Evolutionary conservation across 768 basidiomycete genomes (phyloP).

Genomic region (Russula earlei): DNA sequence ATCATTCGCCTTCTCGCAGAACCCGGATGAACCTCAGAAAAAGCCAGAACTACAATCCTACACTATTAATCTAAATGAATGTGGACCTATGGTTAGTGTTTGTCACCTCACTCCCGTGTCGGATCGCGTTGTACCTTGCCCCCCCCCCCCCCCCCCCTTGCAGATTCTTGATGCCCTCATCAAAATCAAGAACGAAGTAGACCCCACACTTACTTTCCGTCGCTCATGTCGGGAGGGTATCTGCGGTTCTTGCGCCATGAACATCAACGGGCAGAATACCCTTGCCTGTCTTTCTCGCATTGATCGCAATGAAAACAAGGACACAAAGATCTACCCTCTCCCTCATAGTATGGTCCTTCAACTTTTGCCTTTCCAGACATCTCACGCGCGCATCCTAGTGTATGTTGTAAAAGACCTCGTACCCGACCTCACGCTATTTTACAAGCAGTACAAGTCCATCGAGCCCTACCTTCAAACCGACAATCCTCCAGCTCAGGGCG

Average conservation of each 20-base stretch:
- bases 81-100: conserved; percentile 78
- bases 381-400: conserved; percentile 42
- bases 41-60: conserved; percentile 90
- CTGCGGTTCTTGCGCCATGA: conserved; percentile 98
- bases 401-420: conserved; percentile 99
- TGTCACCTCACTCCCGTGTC: not conserved
- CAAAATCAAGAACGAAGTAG: conserved; percentile 98
- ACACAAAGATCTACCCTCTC: conserved; percentile 90
- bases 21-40: conserved; percentile 88
- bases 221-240: conserved; percentile 92
- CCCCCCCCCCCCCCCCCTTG: not conserved
- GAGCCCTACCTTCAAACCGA: conserved; percentile 94
- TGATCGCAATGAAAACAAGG: conserved; percentile 60
- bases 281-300: conserved; percentile 96
- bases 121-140: too few species aligned
- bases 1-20: conserved; percentile 34
- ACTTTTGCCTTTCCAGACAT: not conserved
- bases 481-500: conserved; percentile 74
- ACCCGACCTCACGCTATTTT: conserved; percentile 82
- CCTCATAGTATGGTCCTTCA: conserved; percentile 73
- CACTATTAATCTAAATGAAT: conserved; percentile 85
- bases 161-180: conserved; percentile 86
- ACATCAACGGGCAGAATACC: conserved; percentile 97
- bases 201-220: conserved; percentile 94
- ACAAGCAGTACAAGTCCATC: conserved; percentile 99